These are phyloP conservation scores for Aspergillus fijiensis DNA, from an alignment of 2,329 filamentous ascomycete genomes.

Conservation along the genomic window DNA sequence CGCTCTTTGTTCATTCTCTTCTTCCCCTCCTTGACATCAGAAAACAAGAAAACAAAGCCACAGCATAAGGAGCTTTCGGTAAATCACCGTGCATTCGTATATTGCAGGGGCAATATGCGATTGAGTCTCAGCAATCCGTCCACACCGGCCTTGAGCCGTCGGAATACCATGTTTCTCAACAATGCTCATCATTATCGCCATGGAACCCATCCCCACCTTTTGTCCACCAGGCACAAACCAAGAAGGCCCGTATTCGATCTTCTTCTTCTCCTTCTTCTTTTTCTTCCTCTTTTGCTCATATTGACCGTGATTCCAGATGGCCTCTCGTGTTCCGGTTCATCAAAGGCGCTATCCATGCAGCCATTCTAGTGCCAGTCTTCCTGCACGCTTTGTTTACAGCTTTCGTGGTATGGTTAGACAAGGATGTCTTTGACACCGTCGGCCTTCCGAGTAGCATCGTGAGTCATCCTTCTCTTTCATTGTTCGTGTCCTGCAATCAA, in stretches of 20 bases:
- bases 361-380: constrained; percentile 57
- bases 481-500: neutral
- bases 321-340: constrained; percentile 64
- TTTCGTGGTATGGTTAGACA: constrained; percentile 59
- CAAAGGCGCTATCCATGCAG: constrained; percentile 62
- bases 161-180: constrained; percentile 26
- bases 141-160: constrained; percentile 33
- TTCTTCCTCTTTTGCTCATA: neutral
- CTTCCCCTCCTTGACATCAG: neutral
- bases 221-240: constrained; percentile 34
- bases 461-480: constrained; percentile 18
- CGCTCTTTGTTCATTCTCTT: neutral
- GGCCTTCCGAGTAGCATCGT: constrained; percentile 60
- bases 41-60: neutral
- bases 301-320: constrained; percentile 46
- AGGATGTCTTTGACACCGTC: constrained; percentile 51
- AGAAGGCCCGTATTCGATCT: constrained; percentile 22
- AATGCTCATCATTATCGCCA: constrained; percentile 20
- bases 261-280: neutral
- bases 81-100: too few relatives aligned
- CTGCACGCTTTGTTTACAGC: constrained; percentile 60
- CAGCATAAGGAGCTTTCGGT: too few relatives aligned
- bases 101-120: constrained; percentile 20
- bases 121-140: constrained; percentile 32
- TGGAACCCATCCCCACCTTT: constrained; percentile 32